Evolutionary conservation across 805 yeast genomes (phyloP).

Genomic region (Starmera dryadoides): DNA sequence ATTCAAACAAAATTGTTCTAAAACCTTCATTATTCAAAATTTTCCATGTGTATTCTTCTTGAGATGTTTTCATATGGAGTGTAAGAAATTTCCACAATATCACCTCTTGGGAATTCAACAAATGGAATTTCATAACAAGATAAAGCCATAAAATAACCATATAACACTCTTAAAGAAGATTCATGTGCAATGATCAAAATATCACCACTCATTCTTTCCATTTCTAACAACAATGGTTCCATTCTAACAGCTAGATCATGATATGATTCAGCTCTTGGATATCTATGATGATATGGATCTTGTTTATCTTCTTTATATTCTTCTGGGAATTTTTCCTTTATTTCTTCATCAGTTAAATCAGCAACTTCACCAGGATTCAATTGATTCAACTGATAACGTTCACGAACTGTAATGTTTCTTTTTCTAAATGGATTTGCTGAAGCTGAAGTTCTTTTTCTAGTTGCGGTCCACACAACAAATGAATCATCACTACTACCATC

Average conservation of each 20-base stretch:
- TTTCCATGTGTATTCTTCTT: constrained; percentile 35
- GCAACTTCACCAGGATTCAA: constrained; percentile 86
- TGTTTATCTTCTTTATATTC: constrained; percentile 57
- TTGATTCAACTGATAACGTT: constrained; percentile 79
- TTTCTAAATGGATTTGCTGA: constrained; percentile 65
- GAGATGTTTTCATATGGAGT: constrained; percentile 79
- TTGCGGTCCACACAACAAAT: constrained; percentile 92
- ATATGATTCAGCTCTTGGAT: constrained; percentile 87
- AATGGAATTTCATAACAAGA: constrained; percentile 81
- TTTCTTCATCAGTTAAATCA: constrained; percentile 53
- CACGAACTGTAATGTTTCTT: constrained; percentile 56
- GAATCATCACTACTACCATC: constrained; percentile 56
- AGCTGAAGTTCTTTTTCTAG: constrained; percentile 75
- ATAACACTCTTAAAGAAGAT: constrained; percentile 78
- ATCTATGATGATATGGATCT: constrained; percentile 92
- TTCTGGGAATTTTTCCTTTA: constrained; percentile 52
- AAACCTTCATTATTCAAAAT: constrained; percentile 5
- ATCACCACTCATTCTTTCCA: constrained; percentile 88
- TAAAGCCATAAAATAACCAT: constrained; percentile 92
- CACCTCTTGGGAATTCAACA: constrained; percentile 70
- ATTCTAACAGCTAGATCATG: constrained; percentile 93
- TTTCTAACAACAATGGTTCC: constrained; percentile 88
- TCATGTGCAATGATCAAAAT: constrained; percentile 90
- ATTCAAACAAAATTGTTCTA: no score
- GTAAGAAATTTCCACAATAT: constrained; percentile 80